Evolutionary conservation across 306 rosid species (phyloP).

Genomic region (Pyrus betulifolia): DNA sequence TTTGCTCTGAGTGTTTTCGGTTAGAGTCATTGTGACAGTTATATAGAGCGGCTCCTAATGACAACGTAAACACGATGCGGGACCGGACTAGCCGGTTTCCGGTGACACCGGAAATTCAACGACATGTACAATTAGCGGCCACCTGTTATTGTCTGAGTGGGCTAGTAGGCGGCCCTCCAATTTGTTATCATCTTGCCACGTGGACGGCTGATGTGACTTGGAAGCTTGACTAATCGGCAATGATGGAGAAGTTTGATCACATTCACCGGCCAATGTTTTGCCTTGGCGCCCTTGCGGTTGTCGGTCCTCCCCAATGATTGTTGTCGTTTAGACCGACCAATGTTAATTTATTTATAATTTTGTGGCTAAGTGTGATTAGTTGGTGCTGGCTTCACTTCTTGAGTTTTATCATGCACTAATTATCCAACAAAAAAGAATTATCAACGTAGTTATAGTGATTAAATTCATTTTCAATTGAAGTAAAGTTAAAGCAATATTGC

Average conservation of each 20-base stretch:
- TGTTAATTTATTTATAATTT: neutral
- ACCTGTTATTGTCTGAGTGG: constrained; percentile 16
- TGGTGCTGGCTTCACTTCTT: constrained; percentile 17
- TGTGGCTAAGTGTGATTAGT: constrained; percentile 19
- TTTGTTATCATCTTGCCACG: constrained; percentile 36
- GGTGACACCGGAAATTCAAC: constrained; percentile 7
- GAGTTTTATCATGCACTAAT: constrained; percentile 11
- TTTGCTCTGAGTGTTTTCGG: neutral
- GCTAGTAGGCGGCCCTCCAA: constrained; percentile 39
- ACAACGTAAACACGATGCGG: neutral
- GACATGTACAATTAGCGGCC: constrained; percentile 5
- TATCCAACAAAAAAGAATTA: neutral
- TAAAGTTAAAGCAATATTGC: neutral
- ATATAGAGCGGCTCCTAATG: constrained; percentile 15
- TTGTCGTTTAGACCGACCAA: constrained; percentile 39
- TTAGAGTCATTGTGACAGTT: neutral
- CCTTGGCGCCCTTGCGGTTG: constrained; percentile 9
- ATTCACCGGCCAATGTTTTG: constrained; percentile 29
- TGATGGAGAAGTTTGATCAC: constrained; percentile 16
- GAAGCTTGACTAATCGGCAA: neutral
- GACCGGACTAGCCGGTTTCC: constrained; percentile 24
- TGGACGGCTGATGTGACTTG: constrained; percentile 34
- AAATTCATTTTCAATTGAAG: neutral
- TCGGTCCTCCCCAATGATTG: constrained; percentile 26
- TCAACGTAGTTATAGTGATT: neutral